phyloP scores from a whole-genome alignment of 768 basidiomycete species.

The Pleurotus cornucopiae region DNA sequence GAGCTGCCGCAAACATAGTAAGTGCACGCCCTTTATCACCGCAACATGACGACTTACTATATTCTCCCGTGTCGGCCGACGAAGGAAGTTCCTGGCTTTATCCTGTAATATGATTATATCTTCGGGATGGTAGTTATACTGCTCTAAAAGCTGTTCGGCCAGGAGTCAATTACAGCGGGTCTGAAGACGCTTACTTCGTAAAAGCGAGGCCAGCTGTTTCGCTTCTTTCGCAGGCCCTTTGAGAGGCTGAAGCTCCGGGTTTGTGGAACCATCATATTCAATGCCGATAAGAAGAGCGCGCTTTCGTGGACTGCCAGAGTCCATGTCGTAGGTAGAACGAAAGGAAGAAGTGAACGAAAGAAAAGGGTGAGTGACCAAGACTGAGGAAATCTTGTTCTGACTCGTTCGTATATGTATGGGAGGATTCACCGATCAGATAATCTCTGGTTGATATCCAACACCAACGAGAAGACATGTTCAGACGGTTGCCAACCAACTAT shows the following conservation, averaged over 20 bases:
- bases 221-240: background rate
- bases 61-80: background rate
- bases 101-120: background rate
- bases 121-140: background rate
- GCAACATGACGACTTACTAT: background rate
- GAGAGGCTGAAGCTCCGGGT: background rate
- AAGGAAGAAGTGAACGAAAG: background rate
- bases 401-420: no score
- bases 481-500: no score
- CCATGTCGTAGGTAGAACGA: background rate
- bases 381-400: no score
- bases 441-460: no score
- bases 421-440: no score
- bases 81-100: background rate
- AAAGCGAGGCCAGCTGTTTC: background rate
- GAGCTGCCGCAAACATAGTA: background rate
- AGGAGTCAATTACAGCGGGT: background rate
- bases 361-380: no score
- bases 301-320: background rate
- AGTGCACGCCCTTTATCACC: background rate
- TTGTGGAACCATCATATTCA: background rate
- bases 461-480: no score
- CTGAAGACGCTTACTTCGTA: background rate
- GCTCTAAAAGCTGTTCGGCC: background rate
- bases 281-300: background rate